Evolutionary conservation across 306 rosid species (phyloP), one percentile per base, ranked within the genome.

Genomic region (Trifolium pratense): DNA sequence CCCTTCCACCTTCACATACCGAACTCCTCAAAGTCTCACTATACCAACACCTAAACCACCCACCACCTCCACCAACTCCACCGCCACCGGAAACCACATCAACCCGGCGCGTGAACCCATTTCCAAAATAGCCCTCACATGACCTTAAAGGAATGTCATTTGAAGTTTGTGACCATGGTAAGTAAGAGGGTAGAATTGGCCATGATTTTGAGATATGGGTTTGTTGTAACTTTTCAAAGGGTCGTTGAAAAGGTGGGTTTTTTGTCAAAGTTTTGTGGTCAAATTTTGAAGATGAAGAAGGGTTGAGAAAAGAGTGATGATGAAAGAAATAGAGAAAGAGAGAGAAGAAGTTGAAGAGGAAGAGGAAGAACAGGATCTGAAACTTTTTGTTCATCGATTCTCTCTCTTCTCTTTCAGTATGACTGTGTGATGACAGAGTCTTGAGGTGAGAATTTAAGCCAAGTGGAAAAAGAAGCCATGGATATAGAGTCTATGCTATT

Each of bases 41-140:
- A 83, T 81, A 78, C 87, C 80, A 80, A 72, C 98, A 93, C 75
- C 88, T 80, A 78, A 93, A 91, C 98, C 97, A 91, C 9, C 98
- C 92, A 0, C 76, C 61, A 6, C 49, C 78, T 0, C 51, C 58
- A 3, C 76, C 64, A 3, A 3, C 32, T 3, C 32, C 79, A 0
- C 36, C 66, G 26, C 12, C 45, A 3, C 45, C 32, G 2, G 59
- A 1, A 3, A 86, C 43, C 8, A 82, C 77, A 45, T 91, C 89
- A 21, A 80, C 64, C 12, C 81, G 78, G 80, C 57, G 80, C 4
- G 82, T 86, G 81, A 89, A 93, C 9, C 98, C 98, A 66, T 91
- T 89, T 1, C 97, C 97, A 73, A 93, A 93, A 72, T 84, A 89
- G 34, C 85, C 91, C 74, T 93, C 98, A 66, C 98, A 93, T 10